phyloP scores from a whole-genome alignment of 306 rosid genomes.

The Abrus precatorius region DNA sequence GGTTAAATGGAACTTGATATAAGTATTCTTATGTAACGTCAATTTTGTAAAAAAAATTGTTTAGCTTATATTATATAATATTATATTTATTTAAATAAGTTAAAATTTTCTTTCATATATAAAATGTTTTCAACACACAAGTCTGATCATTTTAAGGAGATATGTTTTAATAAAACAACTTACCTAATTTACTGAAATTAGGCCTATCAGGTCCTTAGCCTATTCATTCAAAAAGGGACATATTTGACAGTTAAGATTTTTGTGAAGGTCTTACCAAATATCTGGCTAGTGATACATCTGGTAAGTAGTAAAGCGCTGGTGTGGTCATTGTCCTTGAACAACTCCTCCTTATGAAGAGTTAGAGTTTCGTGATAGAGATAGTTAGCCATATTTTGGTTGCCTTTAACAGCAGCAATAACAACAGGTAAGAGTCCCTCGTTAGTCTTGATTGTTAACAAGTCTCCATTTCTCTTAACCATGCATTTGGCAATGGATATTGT shows the following conservation, averaged over 20 bases:
- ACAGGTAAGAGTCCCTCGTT: constrained; percentile 28
- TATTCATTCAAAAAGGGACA: background rate
- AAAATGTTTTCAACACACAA: too few relatives aligned
- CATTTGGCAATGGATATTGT: background rate
- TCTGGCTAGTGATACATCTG: background rate
- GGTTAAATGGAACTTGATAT: too few relatives aligned
- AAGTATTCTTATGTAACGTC: too few relatives aligned
- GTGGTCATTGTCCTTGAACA: background rate
- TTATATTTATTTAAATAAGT: too few relatives aligned
- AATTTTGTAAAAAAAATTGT: too few relatives aligned
- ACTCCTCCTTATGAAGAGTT: too few relatives aligned
- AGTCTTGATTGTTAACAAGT: constrained; percentile 14
- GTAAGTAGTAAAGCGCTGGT: constrained; percentile 10
- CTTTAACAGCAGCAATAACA: constrained; percentile 19
- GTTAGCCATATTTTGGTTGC: constrained; percentile 8
- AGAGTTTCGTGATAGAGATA: background rate
- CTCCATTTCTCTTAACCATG: constrained; percentile 1
- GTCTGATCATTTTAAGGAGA: too few relatives aligned
- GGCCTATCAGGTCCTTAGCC: too few relatives aligned
- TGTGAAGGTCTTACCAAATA: constrained; percentile 4
- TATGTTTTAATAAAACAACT: too few relatives aligned
- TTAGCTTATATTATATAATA: too few relatives aligned
- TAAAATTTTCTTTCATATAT: too few relatives aligned
- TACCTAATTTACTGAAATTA: too few relatives aligned
- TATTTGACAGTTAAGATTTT: background rate